phyloP scores from a whole-genome alignment of 352 stramenopile genomes.

The Phytophthora boehmeriae region DNA sequence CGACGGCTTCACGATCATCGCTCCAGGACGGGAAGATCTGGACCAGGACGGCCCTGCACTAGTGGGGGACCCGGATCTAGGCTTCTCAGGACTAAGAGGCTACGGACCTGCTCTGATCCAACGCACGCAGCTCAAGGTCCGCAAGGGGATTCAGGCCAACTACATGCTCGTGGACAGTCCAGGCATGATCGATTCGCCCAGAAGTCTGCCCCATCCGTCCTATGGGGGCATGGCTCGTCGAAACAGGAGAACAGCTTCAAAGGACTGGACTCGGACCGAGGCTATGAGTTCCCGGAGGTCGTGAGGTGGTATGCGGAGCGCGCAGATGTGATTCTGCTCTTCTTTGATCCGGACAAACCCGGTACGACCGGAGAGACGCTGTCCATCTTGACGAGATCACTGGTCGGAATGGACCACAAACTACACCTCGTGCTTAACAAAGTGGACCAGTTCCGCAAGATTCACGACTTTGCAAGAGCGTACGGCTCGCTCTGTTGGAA shows the following conservation, averaged over 20 bases:
- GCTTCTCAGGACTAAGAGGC: conserved; percentile 94
- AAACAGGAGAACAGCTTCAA: conserved; percentile 37
- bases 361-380: conserved; percentile 99
- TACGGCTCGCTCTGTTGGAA: conserved; percentile 99
- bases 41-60: conserved; percentile 96
- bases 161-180: conserved; percentile 99
- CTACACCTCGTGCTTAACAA: conserved; percentile 99
- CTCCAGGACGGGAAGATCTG: conserved; percentile 94
- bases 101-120: conserved; percentile 98
- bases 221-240: conserved; percentile 42
- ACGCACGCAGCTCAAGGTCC: conserved; percentile 98
- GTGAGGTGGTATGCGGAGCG: conserved; percentile 98
- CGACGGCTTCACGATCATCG: conserved; percentile 99
- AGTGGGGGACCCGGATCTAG: conserved; percentile 98
- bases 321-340: conserved; percentile 99
- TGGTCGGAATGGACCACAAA: conserved; percentile 99
- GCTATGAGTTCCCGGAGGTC: conserved; percentile 98
- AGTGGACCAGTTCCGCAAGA: conserved; percentile 97
- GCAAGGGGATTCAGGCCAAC: conserved; percentile 91
- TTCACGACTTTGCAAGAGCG: conserved; percentile 99
- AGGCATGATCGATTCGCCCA: conserved; percentile 99
- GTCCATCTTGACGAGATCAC: conserved; percentile 95
- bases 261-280: conserved; percentile 78
- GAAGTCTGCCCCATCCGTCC: conserved; percentile 59
- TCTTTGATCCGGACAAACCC: conserved; percentile 99